Conservation (phyloP, 768 basidiomycete genomes). For the Boletus barrowsii region DNA sequence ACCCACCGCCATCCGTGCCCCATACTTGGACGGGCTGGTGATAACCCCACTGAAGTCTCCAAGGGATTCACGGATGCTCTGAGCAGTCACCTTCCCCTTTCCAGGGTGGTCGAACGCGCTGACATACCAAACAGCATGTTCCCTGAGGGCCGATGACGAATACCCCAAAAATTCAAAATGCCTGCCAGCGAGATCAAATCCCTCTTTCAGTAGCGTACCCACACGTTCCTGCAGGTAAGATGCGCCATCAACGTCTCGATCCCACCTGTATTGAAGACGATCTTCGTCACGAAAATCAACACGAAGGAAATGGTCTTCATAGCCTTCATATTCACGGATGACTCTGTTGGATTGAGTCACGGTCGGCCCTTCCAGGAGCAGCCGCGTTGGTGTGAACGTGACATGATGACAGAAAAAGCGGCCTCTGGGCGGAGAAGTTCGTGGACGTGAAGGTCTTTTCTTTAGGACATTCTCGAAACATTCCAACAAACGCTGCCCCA, state of each 20-base stretch:
- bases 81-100: constrained; percentile 48
- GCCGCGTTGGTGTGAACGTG: constrained; percentile 71
- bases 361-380: constrained; percentile 75
- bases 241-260: constrained; percentile 57
- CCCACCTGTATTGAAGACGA: constrained; percentile 68
- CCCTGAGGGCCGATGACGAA: constrained; percentile 71
- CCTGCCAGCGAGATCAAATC: constrained; percentile 69
- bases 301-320: constrained; percentile 69
- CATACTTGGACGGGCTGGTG: constrained; percentile 70
- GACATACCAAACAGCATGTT: constrained; percentile 84
- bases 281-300: constrained; percentile 88
- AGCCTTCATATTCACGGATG: constrained; percentile 61
- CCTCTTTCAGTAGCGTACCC: constrained; percentile 53
- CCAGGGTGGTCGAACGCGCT: constrained; percentile 52
- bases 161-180: constrained; percentile 80
- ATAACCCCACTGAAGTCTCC: constrained; percentile 67
- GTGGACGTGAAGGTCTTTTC: constrained; percentile 14
- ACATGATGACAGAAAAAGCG: constrained; percentile 70
- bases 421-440: constrained; percentile 29
- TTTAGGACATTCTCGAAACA: constrained; percentile 45
- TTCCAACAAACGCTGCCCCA: constrained; percentile 38
- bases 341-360: constrained; percentile 76
- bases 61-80: constrained; percentile 56
- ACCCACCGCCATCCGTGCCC: constrained; percentile 64
- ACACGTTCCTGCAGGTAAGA: constrained; percentile 58